Evolutionary conservation across 495 filamentous ascomycete species (phyloP).

Genomic region (Trichocladium uniseriatum): DNA sequence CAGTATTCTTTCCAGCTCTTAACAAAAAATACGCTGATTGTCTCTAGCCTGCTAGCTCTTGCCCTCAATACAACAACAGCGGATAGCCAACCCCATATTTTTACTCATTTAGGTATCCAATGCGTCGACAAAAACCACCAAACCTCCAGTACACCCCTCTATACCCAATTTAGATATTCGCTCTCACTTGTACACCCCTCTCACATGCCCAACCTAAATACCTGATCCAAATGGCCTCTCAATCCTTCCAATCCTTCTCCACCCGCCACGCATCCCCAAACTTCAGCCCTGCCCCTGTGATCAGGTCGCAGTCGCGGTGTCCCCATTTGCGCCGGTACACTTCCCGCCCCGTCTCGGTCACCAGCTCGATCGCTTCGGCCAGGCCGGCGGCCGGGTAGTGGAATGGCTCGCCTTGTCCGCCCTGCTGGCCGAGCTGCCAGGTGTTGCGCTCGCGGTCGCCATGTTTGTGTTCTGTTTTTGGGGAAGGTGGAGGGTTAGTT

Average conservation of each 20-base stretch:
- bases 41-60: too few species aligned
- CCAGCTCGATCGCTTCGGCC: constrained; percentile 41
- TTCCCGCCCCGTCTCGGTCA: constrained; percentile 43
- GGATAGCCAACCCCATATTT: too few species aligned
- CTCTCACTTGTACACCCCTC: too few species aligned
- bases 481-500: background rate
- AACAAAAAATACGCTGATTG: too few species aligned
- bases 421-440: constrained; percentile 50
- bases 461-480: constrained; percentile 16
- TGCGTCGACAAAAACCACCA: too few species aligned
- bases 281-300: constrained; percentile 27
- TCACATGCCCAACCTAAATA: too few species aligned
- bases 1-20: too few species aligned
- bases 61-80: too few species aligned
- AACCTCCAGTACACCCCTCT: too few species aligned
- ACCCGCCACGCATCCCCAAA: constrained; percentile 45
- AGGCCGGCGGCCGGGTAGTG: constrained; percentile 48
- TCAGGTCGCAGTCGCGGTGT: constrained; percentile 43
- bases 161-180: too few species aligned
- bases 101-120: too few species aligned
- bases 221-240: background rate
- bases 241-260: constrained; percentile 31
- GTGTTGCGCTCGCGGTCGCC: constrained; percentile 41
- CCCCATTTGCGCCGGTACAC: constrained; percentile 52
- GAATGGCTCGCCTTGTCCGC: constrained; percentile 52